phyloP scores from a whole-genome alignment of 352 stramenopile genomes.

The Phytophthora sansomeana region DNA sequence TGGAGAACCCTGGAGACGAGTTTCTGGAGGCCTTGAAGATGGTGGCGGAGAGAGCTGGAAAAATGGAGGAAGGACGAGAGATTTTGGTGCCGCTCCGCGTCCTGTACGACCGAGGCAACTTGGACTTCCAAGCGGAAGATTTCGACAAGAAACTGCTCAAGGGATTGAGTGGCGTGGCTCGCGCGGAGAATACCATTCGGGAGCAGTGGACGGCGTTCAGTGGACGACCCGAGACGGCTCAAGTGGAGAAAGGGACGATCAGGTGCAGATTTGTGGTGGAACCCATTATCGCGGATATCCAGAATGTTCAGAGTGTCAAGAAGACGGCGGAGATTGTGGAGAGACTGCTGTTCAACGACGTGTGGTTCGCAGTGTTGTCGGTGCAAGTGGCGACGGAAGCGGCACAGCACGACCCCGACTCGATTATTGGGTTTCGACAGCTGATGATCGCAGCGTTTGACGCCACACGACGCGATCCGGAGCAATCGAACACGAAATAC shows the following conservation, averaged over 20 bases:
- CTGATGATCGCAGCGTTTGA: constrained; percentile 24
- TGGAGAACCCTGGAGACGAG: neutral
- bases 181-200: constrained; percentile 14
- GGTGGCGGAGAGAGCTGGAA: neutral
- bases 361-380: constrained; percentile 26
- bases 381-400: neutral
- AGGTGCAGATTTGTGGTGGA: constrained; percentile 29
- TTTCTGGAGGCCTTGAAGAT: constrained; percentile 17
- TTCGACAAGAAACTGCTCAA: constrained; percentile 14
- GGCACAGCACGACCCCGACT: constrained; percentile 5
- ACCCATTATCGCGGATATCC: constrained; percentile 21
- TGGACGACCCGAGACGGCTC: neutral
- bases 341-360: constrained; percentile 18
- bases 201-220: neutral
- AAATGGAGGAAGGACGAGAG: neutral
- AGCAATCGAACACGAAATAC: constrained; percentile 13
- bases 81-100: constrained; percentile 18
- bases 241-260: neutral
- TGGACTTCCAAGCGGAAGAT: neutral
- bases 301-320: neutral
- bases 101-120: neutral
- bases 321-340: constrained; percentile 16
- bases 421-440: constrained; percentile 20
- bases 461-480: neutral
- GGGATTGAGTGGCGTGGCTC: constrained; percentile 6